phyloP scores from a whole-genome alignment of 768 basidiomycete genomes.

The Suillus hirtellus region DNA sequence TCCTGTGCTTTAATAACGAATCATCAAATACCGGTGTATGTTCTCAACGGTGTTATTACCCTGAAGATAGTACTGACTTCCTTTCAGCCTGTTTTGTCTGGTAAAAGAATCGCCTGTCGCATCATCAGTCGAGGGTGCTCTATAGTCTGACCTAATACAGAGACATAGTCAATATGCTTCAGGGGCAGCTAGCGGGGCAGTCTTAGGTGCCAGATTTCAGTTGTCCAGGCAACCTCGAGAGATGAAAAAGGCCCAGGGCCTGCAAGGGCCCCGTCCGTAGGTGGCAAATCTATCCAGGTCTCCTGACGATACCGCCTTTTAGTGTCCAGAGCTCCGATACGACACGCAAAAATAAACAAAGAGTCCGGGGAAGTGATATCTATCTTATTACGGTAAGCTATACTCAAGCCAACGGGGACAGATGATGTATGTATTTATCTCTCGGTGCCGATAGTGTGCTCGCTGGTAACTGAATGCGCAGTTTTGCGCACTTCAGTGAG shows the following conservation, averaged over 20 bases:
- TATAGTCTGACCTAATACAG: not conserved
- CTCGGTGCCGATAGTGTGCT: conserved; percentile 7
- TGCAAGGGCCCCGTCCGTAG: not conserved
- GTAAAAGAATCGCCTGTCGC: not conserved
- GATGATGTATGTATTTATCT: not conserved
- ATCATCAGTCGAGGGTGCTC: not conserved
- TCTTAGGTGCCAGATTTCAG: not conserved
- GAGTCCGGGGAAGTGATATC: not conserved
- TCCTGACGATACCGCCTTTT: not conserved
- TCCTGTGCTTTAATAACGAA: not conserved
- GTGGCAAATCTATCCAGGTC: not conserved
- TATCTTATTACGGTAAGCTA: conserved; percentile 4
- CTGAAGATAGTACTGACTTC: not conserved
- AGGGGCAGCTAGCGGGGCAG: too few species aligned
- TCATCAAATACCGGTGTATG: not conserved
- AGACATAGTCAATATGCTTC: not conserved
- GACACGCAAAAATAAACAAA: conserved; percentile 3
- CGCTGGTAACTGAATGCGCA: not conserved
- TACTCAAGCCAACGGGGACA: not conserved
- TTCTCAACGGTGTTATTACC: not conserved
- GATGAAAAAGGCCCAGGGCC: not conserved
- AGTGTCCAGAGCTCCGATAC: not conserved
- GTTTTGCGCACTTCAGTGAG: not conserved
- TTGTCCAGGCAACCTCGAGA: not conserved
- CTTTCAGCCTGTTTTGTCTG: not conserved